A percentile compares a stretch with the other conserved stretches of the same genome.
Evolutionary conservation across 2,329 filamentous ascomycete genomes (phyloP).

Genomic region (Fusarium coicis): DNA sequence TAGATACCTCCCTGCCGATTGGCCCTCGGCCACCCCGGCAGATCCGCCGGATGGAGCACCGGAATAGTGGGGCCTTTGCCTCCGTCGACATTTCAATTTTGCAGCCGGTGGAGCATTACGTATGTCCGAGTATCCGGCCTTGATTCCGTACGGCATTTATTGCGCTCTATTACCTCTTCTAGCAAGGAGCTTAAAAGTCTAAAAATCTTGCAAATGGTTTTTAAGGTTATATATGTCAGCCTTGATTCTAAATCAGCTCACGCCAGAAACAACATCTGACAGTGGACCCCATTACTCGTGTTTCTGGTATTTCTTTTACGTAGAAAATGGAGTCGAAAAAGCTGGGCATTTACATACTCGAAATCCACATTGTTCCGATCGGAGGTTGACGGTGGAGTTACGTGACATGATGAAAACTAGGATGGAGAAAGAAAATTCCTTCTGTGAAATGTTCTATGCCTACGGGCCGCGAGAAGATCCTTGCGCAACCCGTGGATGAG

Average conservation of each 20-base stretch:
- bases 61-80: background rate
- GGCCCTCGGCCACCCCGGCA: slow-evolving; percentile 27
- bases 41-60: slow-evolving; percentile 25
- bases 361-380: slow-evolving; percentile 26
- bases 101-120: background rate
- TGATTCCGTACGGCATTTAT: background rate
- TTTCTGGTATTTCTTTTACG: slow-evolving; percentile 39
- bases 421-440: slow-evolving; percentile 4
- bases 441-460: slow-evolving; percentile 14
- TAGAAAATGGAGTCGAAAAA: slow-evolving; percentile 35
- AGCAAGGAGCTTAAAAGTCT: too few relatives aligned
- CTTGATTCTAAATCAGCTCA: background rate
- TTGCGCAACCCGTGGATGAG: background rate
- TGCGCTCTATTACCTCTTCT: too few relatives aligned
- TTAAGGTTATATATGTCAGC: background rate
- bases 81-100: slow-evolving; percentile 13
- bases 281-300: slow-evolving; percentile 16
- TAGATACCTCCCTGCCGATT: slow-evolving; percentile 5
- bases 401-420: slow-evolving; percentile 30
- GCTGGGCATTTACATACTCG: slow-evolving; percentile 28
- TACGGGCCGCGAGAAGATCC: slow-evolving; percentile 4
- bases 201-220: too few relatives aligned
- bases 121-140: background rate
- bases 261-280: background rate
- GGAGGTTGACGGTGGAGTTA: slow-evolving; percentile 18